Conservation (phyloP, 306 rosid genomes). For the Inga laurina region DNA sequence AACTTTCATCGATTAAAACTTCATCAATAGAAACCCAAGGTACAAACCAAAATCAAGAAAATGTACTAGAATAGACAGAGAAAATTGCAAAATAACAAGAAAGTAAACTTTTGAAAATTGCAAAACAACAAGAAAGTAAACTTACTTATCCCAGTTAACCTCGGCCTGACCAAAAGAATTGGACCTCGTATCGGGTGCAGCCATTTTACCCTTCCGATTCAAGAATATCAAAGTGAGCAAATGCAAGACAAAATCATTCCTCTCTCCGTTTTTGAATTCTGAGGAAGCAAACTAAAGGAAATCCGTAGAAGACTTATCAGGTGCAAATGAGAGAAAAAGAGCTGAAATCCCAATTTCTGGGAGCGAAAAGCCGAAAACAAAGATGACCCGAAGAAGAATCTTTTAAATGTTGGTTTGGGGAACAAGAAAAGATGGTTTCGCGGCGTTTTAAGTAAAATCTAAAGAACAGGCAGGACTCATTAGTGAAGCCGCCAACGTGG, state of each 20-base stretch:
- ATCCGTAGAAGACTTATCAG: not conserved
- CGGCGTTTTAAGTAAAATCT: slow-evolving; percentile 5
- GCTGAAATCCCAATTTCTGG: not conserved
- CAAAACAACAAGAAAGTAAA: not conserved
- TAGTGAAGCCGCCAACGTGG: not conserved
- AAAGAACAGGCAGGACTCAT: too few relatives aligned
- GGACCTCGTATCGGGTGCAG: slow-evolving; percentile 41
- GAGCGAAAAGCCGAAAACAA: not conserved
- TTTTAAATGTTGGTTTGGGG: not conserved
- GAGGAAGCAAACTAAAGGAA: not conserved
- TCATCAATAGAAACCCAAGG: not conserved
- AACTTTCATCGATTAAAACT: not conserved
- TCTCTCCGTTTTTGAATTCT: not conserved
- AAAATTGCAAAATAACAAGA: not conserved
- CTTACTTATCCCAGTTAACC: slow-evolving; percentile 98
- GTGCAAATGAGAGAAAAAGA: not conserved
- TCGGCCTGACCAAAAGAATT: slow-evolving; percentile 72
- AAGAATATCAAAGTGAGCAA: slow-evolving; percentile 3
- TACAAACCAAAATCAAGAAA: not conserved
- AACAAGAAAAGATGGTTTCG: not conserved
- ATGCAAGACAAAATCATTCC: slow-evolving; percentile 39
- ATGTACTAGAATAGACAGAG: not conserved
- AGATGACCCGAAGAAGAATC: not conserved
- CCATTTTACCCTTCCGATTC: slow-evolving; percentile 45
- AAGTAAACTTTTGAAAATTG: slow-evolving; percentile 13